These are phyloP conservation scores for Orbilia javanica DNA, from an alignment of 2,329 filamentous ascomycete species.

Conservation along the genomic window DNA sequence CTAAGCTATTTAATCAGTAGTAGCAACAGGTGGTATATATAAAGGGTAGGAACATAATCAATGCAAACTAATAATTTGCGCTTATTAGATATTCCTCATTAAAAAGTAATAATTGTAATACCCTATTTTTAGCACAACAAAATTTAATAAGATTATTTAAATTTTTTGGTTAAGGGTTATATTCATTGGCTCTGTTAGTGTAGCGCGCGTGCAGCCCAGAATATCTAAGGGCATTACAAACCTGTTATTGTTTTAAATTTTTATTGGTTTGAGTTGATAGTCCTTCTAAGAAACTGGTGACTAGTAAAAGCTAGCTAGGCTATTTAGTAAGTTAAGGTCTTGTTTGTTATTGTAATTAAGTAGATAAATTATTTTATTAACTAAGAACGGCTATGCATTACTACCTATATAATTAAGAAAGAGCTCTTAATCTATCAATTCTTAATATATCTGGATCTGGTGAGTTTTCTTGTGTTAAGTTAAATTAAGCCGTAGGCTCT, in stretches of 20 bases:
- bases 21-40: constrained; percentile 1
- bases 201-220: constrained; percentile 65
- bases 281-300: constrained; percentile 68
- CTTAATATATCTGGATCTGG: background rate
- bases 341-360: constrained; percentile 66
- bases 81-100: constrained; percentile 9
- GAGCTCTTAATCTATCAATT: background rate
- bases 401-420: constrained; percentile 66
- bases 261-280: constrained; percentile 68
- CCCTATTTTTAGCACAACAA: background rate
- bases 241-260: constrained; percentile 67
- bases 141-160: constrained; percentile 12
- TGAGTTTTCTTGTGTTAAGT: background rate
- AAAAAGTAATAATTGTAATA: constrained; percentile 8
- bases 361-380: constrained; percentile 67
- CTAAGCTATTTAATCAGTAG: constrained; percentile 63
- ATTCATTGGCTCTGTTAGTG: constrained; percentile 66
- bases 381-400: constrained; percentile 68
- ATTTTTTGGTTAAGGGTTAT: constrained; percentile 62
- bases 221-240: constrained; percentile 68
- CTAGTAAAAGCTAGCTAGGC: too few relatives aligned
- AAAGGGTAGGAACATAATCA: constrained; percentile 1
- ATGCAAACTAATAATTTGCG: constrained; percentile 3
- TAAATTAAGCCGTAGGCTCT: background rate
- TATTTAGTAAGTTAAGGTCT: constrained; percentile 67